These are phyloP conservation scores for Seiridium cupressi DNA, from an alignment of 2,329 filamentous ascomycete genomes.

Conservation along the genomic window DNA sequence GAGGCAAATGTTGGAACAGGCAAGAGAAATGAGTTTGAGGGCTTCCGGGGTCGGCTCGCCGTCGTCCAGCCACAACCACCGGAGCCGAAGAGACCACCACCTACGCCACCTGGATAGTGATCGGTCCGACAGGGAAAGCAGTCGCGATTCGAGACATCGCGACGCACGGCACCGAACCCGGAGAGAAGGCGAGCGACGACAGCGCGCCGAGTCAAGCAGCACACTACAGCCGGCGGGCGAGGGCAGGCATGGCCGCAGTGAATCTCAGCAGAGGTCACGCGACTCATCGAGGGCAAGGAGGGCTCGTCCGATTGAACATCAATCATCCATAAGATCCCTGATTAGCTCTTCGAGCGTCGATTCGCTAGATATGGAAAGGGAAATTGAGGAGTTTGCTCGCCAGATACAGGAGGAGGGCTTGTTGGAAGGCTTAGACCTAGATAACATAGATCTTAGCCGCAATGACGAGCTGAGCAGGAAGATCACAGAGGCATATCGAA, in stretches of 20 bases:
- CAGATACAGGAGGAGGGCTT: slow-evolving; percentile 88
- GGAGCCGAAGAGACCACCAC: slow-evolving; percentile 22
- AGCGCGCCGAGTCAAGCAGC: slow-evolving; percentile 30
- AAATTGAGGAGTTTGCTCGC: slow-evolving; percentile 85
- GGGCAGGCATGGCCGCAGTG: slow-evolving; percentile 38
- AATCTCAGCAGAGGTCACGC: slow-evolving; percentile 41
- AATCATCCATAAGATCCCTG: slow-evolving; percentile 82
- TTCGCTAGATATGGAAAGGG: slow-evolving; percentile 76
- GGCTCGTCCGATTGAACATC: slow-evolving; percentile 73
- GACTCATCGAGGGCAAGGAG: slow-evolving; percentile 34
- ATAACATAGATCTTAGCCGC: slow-evolving; percentile 78
- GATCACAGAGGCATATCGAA: slow-evolving; percentile 84
- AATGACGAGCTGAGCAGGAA: slow-evolving; percentile 89
- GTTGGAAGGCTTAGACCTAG: slow-evolving; percentile 82
- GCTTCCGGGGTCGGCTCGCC: slow-evolving; percentile 53
- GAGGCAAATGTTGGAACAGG: slow-evolving; percentile 66
- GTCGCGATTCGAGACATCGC: slow-evolving; percentile 23
- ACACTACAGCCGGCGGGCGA: slow-evolving; percentile 35
- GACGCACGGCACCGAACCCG: slow-evolving; percentile 20
- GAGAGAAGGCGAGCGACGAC: slow-evolving; percentile 27
- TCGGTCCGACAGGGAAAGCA: slow-evolving; percentile 29
- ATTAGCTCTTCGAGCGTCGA: slow-evolving; percentile 78
- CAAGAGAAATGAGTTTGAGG: slow-evolving; percentile 70
- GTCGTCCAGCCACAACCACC: slow-evolving; percentile 10
- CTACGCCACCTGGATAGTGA: slow-evolving; percentile 29